Conservation (phyloP, 225 moss, liverwort and hornwort species). For the Sphagnum tenellum region DNA sequence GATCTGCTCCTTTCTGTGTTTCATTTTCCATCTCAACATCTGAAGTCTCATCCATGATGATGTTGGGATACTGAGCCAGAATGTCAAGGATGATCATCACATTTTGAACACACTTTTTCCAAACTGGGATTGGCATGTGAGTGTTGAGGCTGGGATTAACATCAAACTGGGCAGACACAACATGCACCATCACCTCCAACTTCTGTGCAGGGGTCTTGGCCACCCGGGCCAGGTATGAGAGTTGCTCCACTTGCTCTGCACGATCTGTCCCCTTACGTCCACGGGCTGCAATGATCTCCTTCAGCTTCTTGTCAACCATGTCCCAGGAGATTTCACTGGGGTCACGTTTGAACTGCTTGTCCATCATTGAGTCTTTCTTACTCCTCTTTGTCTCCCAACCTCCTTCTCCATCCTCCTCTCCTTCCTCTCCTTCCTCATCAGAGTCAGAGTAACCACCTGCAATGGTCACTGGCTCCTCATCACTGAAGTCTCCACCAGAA, state of each 20-base stretch:
- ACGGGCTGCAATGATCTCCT: conserved; percentile 82
- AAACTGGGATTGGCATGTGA: conserved; percentile 91
- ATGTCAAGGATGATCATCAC: conserved; percentile 79
- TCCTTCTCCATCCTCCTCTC: conserved; percentile 70
- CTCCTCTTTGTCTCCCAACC: conserved; percentile 33
- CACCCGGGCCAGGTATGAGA: conserved; percentile 74
- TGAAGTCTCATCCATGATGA: conserved; percentile 83
- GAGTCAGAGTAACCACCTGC: conserved; percentile 35
- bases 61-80: conserved; percentile 71
- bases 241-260: conserved; percentile 94
- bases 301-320: conserved; percentile 98
- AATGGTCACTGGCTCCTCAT: conserved; percentile 31
- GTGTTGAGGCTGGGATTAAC: conserved; percentile 94
- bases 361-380: no score
- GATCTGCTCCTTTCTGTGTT: conserved; percentile 84
- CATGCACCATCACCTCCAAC: conserved; percentile 87
- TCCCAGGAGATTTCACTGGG: conserved; percentile 98
- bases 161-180: conserved; percentile 93
- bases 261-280: conserved; percentile 97
- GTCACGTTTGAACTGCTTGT: conserved; percentile 33
- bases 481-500: conserved; percentile 41
- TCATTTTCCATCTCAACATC: conserved; percentile 84
- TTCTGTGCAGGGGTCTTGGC: conserved; percentile 98
- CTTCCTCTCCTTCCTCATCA: conserved; percentile 63
- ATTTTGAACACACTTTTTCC: conserved; percentile 93